A percentile compares a stretch with the other conserved stretches of the same genome.
Evolutionary conservation across 1,284 basidiomycete species (phyloP).

Genomic region (Schizopora paradoxa): DNA sequence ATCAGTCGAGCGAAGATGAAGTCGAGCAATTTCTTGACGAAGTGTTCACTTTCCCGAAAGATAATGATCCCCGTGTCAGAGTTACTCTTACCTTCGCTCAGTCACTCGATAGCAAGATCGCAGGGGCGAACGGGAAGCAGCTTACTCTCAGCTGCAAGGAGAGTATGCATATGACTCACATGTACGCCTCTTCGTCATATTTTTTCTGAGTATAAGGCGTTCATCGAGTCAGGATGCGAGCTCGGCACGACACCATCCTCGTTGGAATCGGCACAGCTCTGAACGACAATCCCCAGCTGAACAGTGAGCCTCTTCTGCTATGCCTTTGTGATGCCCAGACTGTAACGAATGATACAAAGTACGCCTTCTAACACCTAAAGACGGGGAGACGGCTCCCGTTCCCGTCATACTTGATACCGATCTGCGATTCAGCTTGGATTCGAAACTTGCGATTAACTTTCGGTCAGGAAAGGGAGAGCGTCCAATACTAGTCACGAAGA

Average conservation of each 20-base stretch:
- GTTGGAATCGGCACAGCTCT: slow-evolving; percentile 88
- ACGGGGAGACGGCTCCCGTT: slow-evolving; percentile 48
- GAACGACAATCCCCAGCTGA: slow-evolving; percentile 91
- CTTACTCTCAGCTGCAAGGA: slow-evolving; percentile 81
- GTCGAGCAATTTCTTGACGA: background rate
- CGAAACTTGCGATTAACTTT: slow-evolving; percentile 74
- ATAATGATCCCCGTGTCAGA: background rate
- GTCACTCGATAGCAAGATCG: slow-evolving; percentile 91
- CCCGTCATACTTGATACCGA: slow-evolving; percentile 82
- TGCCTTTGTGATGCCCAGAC: background rate
- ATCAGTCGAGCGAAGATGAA: background rate
- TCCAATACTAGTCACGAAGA: slow-evolving; percentile 64
- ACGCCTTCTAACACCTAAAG: slow-evolving; percentile 47
- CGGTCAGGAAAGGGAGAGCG: slow-evolving; percentile 52
- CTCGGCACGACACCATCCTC: slow-evolving; percentile 89
- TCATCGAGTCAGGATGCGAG: slow-evolving; percentile 58
- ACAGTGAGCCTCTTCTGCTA: slow-evolving; percentile 51
- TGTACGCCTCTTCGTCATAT: slow-evolving; percentile 41
- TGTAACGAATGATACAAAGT: slow-evolving; percentile 32
- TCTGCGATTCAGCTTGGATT: slow-evolving; percentile 60
- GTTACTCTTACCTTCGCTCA: slow-evolving; percentile 95
- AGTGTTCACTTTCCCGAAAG: background rate
- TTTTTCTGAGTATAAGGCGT: background rate
- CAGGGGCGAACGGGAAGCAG: slow-evolving; percentile 68
- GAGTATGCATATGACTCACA: slow-evolving; percentile 94